phyloP scores from a whole-genome alignment of 2,329 filamentous ascomycete genomes.

The Dichotomopilus funicola region DNA sequence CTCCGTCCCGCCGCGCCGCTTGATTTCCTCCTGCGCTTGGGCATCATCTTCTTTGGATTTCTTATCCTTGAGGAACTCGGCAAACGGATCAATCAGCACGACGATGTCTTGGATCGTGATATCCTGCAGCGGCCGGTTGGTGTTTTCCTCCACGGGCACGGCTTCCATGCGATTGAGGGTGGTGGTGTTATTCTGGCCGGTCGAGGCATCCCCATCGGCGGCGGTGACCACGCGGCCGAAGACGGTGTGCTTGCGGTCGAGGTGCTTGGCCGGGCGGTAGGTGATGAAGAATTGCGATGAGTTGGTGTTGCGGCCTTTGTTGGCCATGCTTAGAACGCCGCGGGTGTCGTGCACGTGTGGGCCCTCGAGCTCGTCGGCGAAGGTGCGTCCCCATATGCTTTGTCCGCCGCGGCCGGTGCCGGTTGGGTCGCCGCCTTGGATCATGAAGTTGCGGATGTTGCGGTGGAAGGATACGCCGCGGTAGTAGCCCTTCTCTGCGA shows the following conservation, averaged over 20 bases:
- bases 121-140: constrained; percentile 63
- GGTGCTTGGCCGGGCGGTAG: constrained; percentile 75
- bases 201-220: constrained; percentile 35
- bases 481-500: constrained; percentile 89
- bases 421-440: constrained; percentile 91
- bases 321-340: constrained; percentile 88
- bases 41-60: constrained; percentile 54
- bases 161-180: constrained; percentile 69
- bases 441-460: constrained; percentile 95
- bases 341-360: constrained; percentile 75
- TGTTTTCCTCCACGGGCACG: constrained; percentile 64
- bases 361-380: constrained; percentile 88
- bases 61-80: constrained; percentile 78
- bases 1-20: constrained; percentile 63
- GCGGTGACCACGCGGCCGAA: constrained; percentile 83
- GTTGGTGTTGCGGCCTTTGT: constrained; percentile 98
- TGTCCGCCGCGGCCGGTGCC: constrained; percentile 86
- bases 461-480: constrained; percentile 78
- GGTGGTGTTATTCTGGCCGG: constrained; percentile 37
- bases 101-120: constrained; percentile 77
- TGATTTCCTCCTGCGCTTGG: constrained; percentile 54
- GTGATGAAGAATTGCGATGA: constrained; percentile 92
- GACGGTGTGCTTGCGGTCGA: constrained; percentile 95
- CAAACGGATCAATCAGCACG: constrained; percentile 90
- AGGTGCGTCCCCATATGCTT: constrained; percentile 91